Evolutionary conservation across 1,139 yeast species (phyloP).

Genomic region (Hyphopichia fennica): DNA sequence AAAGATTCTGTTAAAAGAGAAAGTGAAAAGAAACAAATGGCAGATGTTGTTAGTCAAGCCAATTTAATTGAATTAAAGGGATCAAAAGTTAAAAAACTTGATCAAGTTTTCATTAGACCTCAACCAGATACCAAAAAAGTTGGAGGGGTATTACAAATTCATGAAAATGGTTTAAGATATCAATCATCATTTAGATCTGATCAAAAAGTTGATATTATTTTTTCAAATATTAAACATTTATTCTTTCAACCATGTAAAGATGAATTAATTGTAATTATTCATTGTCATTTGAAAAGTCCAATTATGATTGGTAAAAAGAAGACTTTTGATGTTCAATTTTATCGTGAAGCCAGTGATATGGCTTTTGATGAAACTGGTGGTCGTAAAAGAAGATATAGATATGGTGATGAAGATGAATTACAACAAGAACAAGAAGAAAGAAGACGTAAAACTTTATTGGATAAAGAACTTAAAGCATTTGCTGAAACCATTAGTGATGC

Average conservation of each 20-base stretch:
- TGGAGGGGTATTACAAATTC: conserved; percentile 88
- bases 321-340: conserved; percentile 93
- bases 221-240: conserved; percentile 87
- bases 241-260: conserved; percentile 97
- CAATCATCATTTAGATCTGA: conserved; percentile 81
- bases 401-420: conserved; percentile 97
- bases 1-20: conserved; percentile 90
- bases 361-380: conserved; percentile 98
- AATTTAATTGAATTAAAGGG: conserved; percentile 76
- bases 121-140: conserved; percentile 95
- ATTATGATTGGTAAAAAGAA: conserved; percentile 95
- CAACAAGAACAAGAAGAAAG: conserved; percentile 99
- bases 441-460: conserved; percentile 83
- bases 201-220: conserved; percentile 83
- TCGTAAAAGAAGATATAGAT: conserved; percentile 82
- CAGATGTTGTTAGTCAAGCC: conserved; percentile 94
- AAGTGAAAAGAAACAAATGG: conserved; percentile 86
- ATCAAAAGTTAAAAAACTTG: conserved; percentile 81
- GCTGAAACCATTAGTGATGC: conserved; percentile 91
- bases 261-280: conserved; percentile 89
- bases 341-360: conserved; percentile 95
- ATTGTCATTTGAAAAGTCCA: conserved; percentile 89
- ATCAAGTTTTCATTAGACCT: conserved; percentile 88
- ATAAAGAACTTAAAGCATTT: conserved; percentile 86
- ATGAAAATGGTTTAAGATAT: conserved; percentile 94